Evolutionary conservation across 768 basidiomycete genomes (phyloP), one percentile per base, ranked within the genome.

Genomic region (Xerocomellus dryophilus): DNA sequence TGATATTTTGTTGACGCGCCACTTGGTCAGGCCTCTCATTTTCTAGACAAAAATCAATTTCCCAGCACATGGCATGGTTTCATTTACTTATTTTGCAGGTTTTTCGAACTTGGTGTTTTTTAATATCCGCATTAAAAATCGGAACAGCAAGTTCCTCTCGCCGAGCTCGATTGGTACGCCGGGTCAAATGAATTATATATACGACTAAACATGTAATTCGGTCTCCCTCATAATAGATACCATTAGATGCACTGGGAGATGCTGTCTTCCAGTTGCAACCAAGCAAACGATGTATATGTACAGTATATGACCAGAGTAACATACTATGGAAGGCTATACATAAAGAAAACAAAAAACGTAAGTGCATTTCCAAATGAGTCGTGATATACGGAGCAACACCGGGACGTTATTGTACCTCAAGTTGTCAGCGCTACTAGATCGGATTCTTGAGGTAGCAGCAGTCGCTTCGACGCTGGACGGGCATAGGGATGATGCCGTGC

Each of bases 401-500:
- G 3, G 18, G 21, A 43, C 4, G 12, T 50, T n/a, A 50, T 23
- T 25, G n/a, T 34, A 20, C 53, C 18, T 55, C 52, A 36, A 27
- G 25, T 17, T 14, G 23, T 18, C 29, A 23, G n/a, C 18, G 7
- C 31, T 9, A 8, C 14, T 7, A 20, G 23, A 39, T 54, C 41
- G 10, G 38, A 46, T 51, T 64, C 63, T 29, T 27, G 51, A 18
- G 67, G 59, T 9, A 70, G 42, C 9, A 64, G 5, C 41, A 66
- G 20, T n/a, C 52, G 55, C 44, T 21, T 61, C 7, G 66, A 53
- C 0, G 21, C 14, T 11, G 54, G 44, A 23, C 66, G 59, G 7
- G 42, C 34, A 32, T 68, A 63, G 15, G 68, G 68, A 49, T 57
- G 61, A 25, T 54, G 20, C 15, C 62, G 59, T 21, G 32, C 20